A percentile compares a stretch with the other conserved stretches of the same genome.
These are phyloP conservation scores for Diplosphaera chodatii DNA, from an alignment of 139 green algal species.

Conservation along the genomic window DNA sequence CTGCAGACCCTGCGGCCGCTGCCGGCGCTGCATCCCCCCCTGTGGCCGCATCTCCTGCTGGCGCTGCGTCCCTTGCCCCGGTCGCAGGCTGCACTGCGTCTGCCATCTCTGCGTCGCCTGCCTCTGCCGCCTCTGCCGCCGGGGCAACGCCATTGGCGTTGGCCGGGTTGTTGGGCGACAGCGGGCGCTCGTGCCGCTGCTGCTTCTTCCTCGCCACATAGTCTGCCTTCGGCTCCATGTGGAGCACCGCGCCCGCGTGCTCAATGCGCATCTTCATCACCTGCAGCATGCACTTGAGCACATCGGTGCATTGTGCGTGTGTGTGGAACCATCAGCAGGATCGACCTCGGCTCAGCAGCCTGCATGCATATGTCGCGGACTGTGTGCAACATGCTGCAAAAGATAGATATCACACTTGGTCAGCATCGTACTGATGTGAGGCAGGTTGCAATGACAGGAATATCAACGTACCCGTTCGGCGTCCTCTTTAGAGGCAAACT, in stretches of 20 bases:
- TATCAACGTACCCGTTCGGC: conserved; percentile 14
- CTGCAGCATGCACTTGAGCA: conserved; percentile 12
- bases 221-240: conserved; percentile 54
- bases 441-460: background rate
- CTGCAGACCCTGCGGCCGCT: background rate
- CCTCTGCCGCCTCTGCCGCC: too few relatives aligned
- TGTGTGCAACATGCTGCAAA: too few relatives aligned
- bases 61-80: background rate
- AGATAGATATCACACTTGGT: too few relatives aligned
- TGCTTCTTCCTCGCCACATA: conserved; percentile 59
- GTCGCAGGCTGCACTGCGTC: background rate
- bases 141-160: conserved; percentile 1
- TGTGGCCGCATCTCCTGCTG: conserved; percentile 3
- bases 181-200: conserved; percentile 38
- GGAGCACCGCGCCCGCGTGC: conserved; percentile 59
- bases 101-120: too few relatives aligned
- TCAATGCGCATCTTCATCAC: conserved; percentile 36
- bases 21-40: background rate
- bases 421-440: too few relatives aligned
- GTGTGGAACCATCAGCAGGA: background rate
- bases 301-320: too few relatives aligned
- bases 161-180: conserved; percentile 9
- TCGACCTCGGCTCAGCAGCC: too few relatives aligned
- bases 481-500: conserved; percentile 53
- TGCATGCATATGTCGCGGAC: too few relatives aligned